Base-by-base conservation (phyloP, 805 yeast species). In the Pichia cephalocereana region DNA sequence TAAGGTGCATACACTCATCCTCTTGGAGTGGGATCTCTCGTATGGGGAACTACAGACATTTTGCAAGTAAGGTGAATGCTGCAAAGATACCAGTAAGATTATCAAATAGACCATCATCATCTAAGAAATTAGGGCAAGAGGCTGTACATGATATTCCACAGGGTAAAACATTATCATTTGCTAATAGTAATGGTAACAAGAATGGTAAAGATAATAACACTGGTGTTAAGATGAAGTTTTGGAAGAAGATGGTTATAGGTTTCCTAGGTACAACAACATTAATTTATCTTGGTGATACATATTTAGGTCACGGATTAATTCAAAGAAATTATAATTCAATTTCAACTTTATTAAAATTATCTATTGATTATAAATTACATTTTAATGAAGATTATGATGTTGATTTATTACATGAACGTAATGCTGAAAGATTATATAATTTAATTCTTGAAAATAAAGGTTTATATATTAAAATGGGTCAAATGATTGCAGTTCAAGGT, bases 401-500 rank as follows among this genome's bases (percentile, higher is more conserved):
- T n/a, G 74, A 71, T 19, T 72, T 72, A 0, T 62, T 85, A 10
- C 93, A 85, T 54, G 79, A 77, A 49, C 63, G 76, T 28, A 75
- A 77, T 37, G 77, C 91, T 6, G 72, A 70, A 18, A 60, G 80
- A 41, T 55, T 80, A 45, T 70, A 69, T 54, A 57, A 72, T 41
- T 59, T 80, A 45, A 58, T 79, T 48, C 59, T 62, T 37, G 57
- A 57, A 12, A 79, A 79, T 57, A 75, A 73, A 53, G 84, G 85
- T 2, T 69, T 86, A 18, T 86, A 83, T 59, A 80, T 86, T 61
- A 85, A 85, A 61, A 63, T 83, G 55, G 95, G 93, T 26, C 93
- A 85, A 69, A 82, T 86, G 45, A 72, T 85, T 42, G 91, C 93
- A 3, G 79, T 84, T 57, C 93, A 86, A 60, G 80, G 87, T 0